Evolutionary conservation across 1,139 yeast species (phyloP), one percentile per base, ranked within the genome.

Genomic region (Entelexis sorbosivorans): DNA sequence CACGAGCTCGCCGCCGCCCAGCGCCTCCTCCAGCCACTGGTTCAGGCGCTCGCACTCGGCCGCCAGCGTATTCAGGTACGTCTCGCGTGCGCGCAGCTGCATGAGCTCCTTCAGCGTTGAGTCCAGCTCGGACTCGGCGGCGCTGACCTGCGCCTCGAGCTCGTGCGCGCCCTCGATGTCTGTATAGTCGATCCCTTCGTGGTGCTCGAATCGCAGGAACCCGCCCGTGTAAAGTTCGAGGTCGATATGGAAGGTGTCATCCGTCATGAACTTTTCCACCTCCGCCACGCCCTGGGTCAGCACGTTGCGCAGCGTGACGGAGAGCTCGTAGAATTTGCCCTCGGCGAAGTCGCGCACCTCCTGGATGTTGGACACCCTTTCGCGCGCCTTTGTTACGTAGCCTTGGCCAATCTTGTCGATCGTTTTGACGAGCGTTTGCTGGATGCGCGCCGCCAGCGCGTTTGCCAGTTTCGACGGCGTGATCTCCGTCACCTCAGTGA

Each of bases 131-230:
- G 50, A 29, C 14, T 29, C 26, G 31, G 31, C 31, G 13, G 31
- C 10, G 17, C 20, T 32, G 11, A 40, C 50, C 10, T 19, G n/a
- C 16, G n/a, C 28, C 2, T 17, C 53, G 17, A 50, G 48, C 34
- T 16, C 43, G 17, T 22, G 31, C 20, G 53, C 53, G 8, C 13
- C 26, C 14, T 13, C 50, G 3, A 33, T 28, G 24, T 47, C 48
- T 14, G 53, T 47, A 43, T 47, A 52, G 49, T 54, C 53, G 35
- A 54, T 16, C 11, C 51, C 52, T 38, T 47, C 45, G 20, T 54
- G 53, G 48, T 54, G 55, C 10, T 35, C n/a, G 32, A 54, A 50
- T 33, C 57, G 36, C 34, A 54, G 31, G 34, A 38, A 54, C 26
- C 57, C 57, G 11, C 17, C 44, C 17, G 39, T 38, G 38, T 44